phyloP scores from a whole-genome alignment of 768 basidiomycete species.

The Suillus subalutaceus region DNA sequence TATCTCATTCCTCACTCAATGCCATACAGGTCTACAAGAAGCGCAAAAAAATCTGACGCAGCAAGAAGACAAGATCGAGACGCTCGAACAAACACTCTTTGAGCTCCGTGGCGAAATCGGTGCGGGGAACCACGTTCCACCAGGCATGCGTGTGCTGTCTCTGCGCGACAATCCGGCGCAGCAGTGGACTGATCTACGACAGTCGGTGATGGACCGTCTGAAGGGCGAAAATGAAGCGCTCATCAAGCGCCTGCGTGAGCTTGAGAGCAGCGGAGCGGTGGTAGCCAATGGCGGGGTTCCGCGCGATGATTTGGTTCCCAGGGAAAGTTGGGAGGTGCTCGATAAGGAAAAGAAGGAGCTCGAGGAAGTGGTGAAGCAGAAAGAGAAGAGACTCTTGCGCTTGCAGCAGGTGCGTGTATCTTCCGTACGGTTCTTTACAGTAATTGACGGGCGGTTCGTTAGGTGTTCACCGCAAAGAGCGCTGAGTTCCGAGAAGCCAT shows the following conservation, averaged over 20 bases:
- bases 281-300: conserved; percentile 22
- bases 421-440: not conserved
- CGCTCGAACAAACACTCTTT: conserved; percentile 78
- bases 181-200: conserved; percentile 75
- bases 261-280: conserved; percentile 48
- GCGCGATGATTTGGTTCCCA: conserved; percentile 55
- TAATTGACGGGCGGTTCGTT: conserved; percentile 9
- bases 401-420: conserved; percentile 67
- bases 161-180: conserved; percentile 82
- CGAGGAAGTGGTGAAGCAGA: conserved; percentile 65
- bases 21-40: conserved; percentile 46
- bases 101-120: conserved; percentile 79
- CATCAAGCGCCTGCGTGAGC: conserved; percentile 61
- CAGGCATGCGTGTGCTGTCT: conserved; percentile 67
- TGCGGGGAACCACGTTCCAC: conserved; percentile 74
- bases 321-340: conserved; percentile 78
- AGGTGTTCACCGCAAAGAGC: conserved; percentile 85
- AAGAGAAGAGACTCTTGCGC: conserved; percentile 78
- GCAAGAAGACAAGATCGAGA: conserved; percentile 59
- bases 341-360: conserved; percentile 71
- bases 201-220: conserved; percentile 74
- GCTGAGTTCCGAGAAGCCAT: conserved; percentile 93
- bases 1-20: conserved; percentile 4
- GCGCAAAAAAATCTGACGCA: conserved; percentile 37
- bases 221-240: conserved; percentile 85